Percentiles rank a stretch among this genome's conserved stretches.
These are phyloP conservation scores for Fusarium sp. DNA, from an alignment of 2,329 filamentous ascomycete genomes.

Conservation along the genomic window DNA sequence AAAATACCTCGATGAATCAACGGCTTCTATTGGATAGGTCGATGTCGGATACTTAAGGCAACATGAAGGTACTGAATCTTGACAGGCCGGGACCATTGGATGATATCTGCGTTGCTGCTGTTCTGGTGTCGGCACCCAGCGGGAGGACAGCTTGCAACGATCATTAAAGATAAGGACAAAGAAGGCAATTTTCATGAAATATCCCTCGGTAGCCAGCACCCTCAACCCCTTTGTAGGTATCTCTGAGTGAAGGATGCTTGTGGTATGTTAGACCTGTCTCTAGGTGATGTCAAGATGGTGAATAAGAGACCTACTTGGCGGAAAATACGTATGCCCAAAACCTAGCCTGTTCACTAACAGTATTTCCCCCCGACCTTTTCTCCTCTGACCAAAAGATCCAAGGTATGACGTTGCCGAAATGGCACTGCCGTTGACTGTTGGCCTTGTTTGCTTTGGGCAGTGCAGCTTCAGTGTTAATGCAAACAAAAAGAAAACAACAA, in stretches of 20 bases:
- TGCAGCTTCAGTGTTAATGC: not conserved
- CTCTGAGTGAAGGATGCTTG: too few relatives aligned
- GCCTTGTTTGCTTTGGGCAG: not conserved
- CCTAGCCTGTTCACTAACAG: not conserved
- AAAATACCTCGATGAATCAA: too few relatives aligned
- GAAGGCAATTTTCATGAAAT: not conserved
- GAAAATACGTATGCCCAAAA: not conserved
- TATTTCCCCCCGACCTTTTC: not conserved
- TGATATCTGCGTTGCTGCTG: too few relatives aligned
- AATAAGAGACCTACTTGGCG: not conserved
- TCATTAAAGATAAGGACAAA: not conserved
- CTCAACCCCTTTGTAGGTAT: not conserved
- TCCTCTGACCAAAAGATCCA: not conserved
- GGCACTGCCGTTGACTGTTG: not conserved
- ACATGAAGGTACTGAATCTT: too few relatives aligned
- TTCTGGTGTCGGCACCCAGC: too few relatives aligned
- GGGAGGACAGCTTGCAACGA: too few relatives aligned
- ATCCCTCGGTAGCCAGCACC: not conserved
- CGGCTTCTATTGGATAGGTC: too few relatives aligned
- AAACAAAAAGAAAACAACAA: not conserved
- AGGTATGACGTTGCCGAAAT: not conserved
- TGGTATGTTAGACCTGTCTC: not conserved
- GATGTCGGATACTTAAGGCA: too few relatives aligned
- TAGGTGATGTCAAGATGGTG: not conserved
- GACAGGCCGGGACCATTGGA: too few relatives aligned